phyloP scores from a whole-genome alignment of 140 eudicot species.

The Oenanthe javanica region DNA sequence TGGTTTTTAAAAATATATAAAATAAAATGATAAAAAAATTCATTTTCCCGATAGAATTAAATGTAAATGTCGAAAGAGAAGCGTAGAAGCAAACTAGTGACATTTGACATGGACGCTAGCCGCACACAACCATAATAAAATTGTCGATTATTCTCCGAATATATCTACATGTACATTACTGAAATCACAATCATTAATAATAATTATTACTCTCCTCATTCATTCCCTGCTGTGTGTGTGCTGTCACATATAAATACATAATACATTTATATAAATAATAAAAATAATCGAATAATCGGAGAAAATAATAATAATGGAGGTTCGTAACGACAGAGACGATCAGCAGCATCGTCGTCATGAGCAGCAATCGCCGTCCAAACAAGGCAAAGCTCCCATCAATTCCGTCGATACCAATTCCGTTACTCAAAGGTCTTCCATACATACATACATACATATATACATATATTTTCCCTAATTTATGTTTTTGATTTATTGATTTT shows the following conservation, averaged over 20 bases:
- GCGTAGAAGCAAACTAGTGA: too few relatives aligned
- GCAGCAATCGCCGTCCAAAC: slow-evolving; percentile 43
- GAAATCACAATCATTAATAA: background rate
- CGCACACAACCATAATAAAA: background rate
- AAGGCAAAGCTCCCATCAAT: slow-evolving; percentile 34
- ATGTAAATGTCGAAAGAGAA: too few relatives aligned
- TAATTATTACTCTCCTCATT: too few relatives aligned
- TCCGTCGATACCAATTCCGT: slow-evolving; percentile 60
- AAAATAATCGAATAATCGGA: background rate
- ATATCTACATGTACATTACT: too few relatives aligned
- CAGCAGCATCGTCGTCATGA: slow-evolving; percentile 18
- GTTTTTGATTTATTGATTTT: slow-evolving; percentile 2
- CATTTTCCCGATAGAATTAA: too few relatives aligned
- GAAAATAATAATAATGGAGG: slow-evolving; percentile 35
- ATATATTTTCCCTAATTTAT: background rate
- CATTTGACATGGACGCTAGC: background rate
- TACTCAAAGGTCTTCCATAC: slow-evolving; percentile 45
- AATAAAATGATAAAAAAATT: too few relatives aligned
- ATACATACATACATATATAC: too few relatives aligned
- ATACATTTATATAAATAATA: too few relatives aligned
- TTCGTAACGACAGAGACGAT: slow-evolving; percentile 38
- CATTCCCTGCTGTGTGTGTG: too few relatives aligned
- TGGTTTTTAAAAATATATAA: too few relatives aligned
- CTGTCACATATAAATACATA: too few relatives aligned
- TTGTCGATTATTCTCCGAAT: background rate